Base-by-base conservation (phyloP, 2,329 filamentous ascomycete species). In the Talaromyces atroroseus region DNA sequence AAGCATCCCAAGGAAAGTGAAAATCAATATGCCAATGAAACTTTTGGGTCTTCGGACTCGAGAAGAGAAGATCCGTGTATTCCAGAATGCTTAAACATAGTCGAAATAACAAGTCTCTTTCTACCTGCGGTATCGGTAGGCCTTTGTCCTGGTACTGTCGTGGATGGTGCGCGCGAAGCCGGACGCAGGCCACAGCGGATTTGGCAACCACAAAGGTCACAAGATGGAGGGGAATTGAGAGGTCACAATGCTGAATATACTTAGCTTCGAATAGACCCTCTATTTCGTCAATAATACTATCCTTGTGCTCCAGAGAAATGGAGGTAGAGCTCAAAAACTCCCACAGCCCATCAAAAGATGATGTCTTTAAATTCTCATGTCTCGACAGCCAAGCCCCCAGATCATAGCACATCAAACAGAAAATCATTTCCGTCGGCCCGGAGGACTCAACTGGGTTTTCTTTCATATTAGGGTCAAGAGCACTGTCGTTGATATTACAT, bases 1-100 rank as follows among this genome's bases (percentile, higher is more conserved):
- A 72, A 10, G 78, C 73, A 53, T 81, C 78, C 78, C 78, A 82
- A 20, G 75, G 73, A 63, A 80, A 82, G 40, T 78, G 72, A 26
- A 71, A 66, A 24, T 77, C 70, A 52, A 74, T 67, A 61, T 79
- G 75, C 76, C 77, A 80, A 24, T 68, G 62, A 57, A 74, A 79
- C n/a, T 69, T 67, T 36, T 71, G 68, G 52, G 76, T 66, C 21
- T 67, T 66, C 26, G 68, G 65, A 29, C 72, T 75, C 1, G 67
- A 70, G 48, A 66, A 65, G 10, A 63, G 58, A 44, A 60, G 55
- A 20, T 66, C 57, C 18, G 58, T 59, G 49, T 62, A 62, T 50
- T 68, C 63, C 1, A 59, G 57, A 55, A 68, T 62, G 23, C 76
- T 72, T 20, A 76, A 61, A 4, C 72, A 70, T 12, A 74, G 66